These are phyloP conservation scores for Pulveroboletus sp. DNA, from an alignment of 768 basidiomycete species.

Conservation along the genomic window DNA sequence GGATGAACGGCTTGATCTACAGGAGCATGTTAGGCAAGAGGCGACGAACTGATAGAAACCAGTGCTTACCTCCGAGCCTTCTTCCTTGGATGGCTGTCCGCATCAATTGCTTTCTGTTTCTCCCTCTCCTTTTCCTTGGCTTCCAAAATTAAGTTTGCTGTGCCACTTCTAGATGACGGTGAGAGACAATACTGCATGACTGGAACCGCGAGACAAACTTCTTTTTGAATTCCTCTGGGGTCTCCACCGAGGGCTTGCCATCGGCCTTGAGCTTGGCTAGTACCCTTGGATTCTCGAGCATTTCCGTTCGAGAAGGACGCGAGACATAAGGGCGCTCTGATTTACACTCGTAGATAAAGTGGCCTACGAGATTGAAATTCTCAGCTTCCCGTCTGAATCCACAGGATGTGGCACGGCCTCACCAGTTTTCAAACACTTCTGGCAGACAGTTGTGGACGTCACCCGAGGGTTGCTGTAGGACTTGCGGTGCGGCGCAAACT, in stretches of 20 bases:
- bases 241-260: constrained; percentile 73
- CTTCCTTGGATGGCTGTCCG: constrained; percentile 32
- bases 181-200: neutral
- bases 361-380: constrained; percentile 43
- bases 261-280: constrained; percentile 64
- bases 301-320: constrained; percentile 84
- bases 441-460: constrained; percentile 65
- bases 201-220: constrained; percentile 44
- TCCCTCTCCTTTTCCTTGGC: constrained; percentile 74
- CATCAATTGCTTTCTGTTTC: constrained; percentile 31
- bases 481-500: constrained; percentile 69
- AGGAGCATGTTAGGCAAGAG: neutral
- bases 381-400: constrained; percentile 4
- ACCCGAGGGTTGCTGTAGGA: constrained; percentile 61
- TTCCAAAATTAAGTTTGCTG: constrained; percentile 81
- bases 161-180: constrained; percentile 50
- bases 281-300: constrained; percentile 71
- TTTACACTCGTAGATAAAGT: constrained; percentile 92
- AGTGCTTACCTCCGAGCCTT: constrained; percentile 38
- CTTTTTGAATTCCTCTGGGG: constrained; percentile 87
- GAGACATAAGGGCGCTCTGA: constrained; percentile 73
- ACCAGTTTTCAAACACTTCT: constrained; percentile 77
- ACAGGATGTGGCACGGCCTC: neutral
- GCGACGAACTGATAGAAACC: constrained; percentile 11
- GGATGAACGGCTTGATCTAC: constrained; percentile 33